Evolutionary conservation across 805 yeast species (phyloP).

Genomic region (Kurtzmaniella cleridarum): DNA sequence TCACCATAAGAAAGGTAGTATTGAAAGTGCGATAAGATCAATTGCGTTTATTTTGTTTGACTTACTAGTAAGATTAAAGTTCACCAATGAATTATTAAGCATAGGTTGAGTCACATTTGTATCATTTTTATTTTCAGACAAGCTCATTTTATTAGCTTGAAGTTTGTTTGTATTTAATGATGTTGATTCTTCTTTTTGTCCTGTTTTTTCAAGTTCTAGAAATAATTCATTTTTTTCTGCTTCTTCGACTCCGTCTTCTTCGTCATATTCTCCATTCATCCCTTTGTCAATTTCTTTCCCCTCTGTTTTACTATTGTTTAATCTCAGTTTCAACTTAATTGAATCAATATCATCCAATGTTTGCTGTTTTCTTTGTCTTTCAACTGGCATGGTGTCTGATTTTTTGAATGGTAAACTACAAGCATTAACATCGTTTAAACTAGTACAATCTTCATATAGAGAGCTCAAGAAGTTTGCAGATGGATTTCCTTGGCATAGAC

Average conservation of each 20-base stretch:
- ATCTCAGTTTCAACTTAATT: background rate
- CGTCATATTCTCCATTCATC: background rate
- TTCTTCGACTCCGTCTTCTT: conserved; percentile 1
- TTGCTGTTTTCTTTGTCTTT: conserved; percentile 17
- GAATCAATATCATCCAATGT: conserved; percentile 6
- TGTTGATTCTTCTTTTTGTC: too few relatives aligned
- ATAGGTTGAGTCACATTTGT: too few relatives aligned
- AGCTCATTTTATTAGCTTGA: too few relatives aligned
- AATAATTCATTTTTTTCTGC: background rate
- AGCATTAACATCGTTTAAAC: conserved; percentile 45
- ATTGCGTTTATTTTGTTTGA: too few relatives aligned
- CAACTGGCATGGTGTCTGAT: conserved; percentile 25
- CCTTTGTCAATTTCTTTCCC: background rate
- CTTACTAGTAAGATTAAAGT: too few relatives aligned
- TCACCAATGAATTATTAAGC: too few relatives aligned
- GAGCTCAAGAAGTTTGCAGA: conserved; percentile 43
- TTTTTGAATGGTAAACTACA: conserved; percentile 47
- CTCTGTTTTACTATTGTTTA: background rate
- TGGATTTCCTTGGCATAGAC: conserved; percentile 45
- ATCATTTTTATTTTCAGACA: too few relatives aligned
- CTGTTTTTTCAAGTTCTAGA: too few relatives aligned
- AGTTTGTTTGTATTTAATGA: too few relatives aligned
- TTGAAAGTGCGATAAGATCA: too few relatives aligned
- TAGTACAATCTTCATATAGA: conserved; percentile 40
- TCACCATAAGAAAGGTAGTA: too few relatives aligned